These are phyloP conservation scores for Coniosporium apollinis DNA, from an alignment of 495 filamentous ascomycete species.

Conservation along the genomic window DNA sequence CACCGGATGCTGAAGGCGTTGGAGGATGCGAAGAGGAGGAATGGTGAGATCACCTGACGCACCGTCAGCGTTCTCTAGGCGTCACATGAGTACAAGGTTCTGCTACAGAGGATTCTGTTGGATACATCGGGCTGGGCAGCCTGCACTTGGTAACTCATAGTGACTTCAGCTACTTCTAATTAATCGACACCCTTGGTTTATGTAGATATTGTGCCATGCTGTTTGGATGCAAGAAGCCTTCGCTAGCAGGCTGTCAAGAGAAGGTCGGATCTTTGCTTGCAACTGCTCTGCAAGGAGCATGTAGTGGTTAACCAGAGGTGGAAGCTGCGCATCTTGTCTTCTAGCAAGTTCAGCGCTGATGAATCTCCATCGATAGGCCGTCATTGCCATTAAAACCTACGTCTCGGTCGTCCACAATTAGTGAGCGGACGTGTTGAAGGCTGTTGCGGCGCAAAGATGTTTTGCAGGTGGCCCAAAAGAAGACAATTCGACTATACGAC, in stretches of 20 bases:
- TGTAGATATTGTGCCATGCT: no score
- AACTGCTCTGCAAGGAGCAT: background rate
- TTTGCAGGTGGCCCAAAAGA: background rate
- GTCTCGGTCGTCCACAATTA: background rate
- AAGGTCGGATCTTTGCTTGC: background rate
- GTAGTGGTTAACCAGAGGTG: background rate
- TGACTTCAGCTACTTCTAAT: no score
- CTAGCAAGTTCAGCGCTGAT: background rate
- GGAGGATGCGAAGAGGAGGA: slow-evolving; percentile 18
- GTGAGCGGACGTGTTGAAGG: background rate
- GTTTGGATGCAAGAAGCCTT: no score
- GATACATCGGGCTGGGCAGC: no score
- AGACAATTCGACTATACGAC: no score
- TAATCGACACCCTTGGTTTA: no score
- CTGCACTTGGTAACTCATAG: no score
- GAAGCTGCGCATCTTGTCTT: background rate
- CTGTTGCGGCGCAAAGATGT: background rate
- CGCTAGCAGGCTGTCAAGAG: no score
- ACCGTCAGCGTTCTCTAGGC: no score
- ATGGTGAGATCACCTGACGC: no score
- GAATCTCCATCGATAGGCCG: background rate
- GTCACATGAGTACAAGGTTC: no score
- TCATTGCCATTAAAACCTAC: background rate
- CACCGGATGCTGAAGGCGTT: slow-evolving; percentile 10
- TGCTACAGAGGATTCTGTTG: no score